Percentiles rank a stretch among this genome's conserved stretches.
Conservation (phyloP, 2,329 filamentous ascomycete genomes). For the Grosmannia clavigera region DNA sequence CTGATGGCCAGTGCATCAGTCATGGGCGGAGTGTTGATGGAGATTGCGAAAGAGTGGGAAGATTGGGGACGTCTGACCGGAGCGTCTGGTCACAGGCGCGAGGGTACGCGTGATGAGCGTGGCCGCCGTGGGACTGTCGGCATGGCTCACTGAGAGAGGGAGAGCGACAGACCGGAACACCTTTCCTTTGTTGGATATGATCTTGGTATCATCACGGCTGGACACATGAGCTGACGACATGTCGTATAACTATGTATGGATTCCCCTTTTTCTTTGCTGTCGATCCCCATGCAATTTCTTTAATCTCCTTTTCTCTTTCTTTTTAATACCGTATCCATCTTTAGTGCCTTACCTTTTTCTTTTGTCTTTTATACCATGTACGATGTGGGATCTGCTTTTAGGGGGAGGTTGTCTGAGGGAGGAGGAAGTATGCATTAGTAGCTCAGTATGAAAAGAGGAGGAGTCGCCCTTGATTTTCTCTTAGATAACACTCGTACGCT, state of each 20-base stretch:
- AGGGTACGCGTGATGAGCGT: constrained; percentile 13
- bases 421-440: background rate
- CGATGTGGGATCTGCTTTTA: background rate
- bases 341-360: background rate
- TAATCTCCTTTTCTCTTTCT: background rate
- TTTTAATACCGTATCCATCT: background rate
- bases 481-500: background rate
- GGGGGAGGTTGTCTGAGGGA: background rate
- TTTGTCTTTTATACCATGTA: background rate
- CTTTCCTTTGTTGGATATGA: background rate
- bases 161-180: background rate
- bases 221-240: background rate
- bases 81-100: constrained; percentile 1
- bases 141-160: background rate
- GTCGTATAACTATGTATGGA: background rate
- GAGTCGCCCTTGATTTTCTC: background rate
- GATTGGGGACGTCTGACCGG: constrained; percentile 60
- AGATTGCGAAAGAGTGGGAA: constrained; percentile 90
- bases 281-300: background rate
- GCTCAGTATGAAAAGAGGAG: background rate
- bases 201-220: background rate
- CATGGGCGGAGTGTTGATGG: constrained; percentile 89
- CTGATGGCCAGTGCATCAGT: constrained; percentile 89
- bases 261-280: background rate
- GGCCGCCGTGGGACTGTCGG: constrained; percentile 13